phyloP scores from a whole-genome alignment of 2,329 filamentous ascomycete species.

The Penicillium janthinellum region DNA sequence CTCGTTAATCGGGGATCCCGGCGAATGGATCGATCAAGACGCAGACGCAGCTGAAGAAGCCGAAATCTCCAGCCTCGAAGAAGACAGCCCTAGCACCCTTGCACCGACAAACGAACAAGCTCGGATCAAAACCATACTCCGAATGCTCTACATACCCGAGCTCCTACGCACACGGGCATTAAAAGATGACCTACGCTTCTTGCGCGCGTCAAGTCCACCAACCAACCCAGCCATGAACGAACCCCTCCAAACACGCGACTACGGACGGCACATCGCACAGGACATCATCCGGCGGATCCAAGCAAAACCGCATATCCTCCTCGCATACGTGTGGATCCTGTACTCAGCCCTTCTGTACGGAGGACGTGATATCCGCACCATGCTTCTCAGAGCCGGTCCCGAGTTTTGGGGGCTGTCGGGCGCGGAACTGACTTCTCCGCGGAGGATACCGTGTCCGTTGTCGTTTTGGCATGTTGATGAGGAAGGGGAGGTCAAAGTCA shows the following conservation, averaged over 20 bases:
- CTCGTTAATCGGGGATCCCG: constrained; percentile 14
- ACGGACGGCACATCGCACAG: neutral
- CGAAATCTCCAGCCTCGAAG: neutral
- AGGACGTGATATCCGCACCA: constrained; percentile 9
- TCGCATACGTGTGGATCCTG: constrained; percentile 19
- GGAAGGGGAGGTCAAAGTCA: constrained; percentile 1
- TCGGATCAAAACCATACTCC: constrained; percentile 11
- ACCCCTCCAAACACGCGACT: neutral
- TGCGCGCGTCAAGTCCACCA: neutral
- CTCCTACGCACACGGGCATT: constrained; percentile 9
- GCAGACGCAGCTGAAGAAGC: neutral
- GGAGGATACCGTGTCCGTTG: constrained; percentile 10
- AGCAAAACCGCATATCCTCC: constrained; percentile 11
- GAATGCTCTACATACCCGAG: constrained; percentile 15
- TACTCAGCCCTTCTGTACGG: constrained; percentile 18
- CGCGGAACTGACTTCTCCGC: constrained; percentile 3
- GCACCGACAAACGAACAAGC: neutral
- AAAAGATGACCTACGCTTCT: constrained; percentile 11
- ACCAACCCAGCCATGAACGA: neutral
- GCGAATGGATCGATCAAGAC: constrained; percentile 12
- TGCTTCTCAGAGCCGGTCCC: constrained; percentile 14
- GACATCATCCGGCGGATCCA: constrained; percentile 3
- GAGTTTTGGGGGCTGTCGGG: constrained; percentile 18
- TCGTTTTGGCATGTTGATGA: constrained; percentile 19
- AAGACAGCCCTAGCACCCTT: neutral